phyloP scores from a whole-genome alignment of 163 green algal species.

The Scenedesmus sp. region DNA sequence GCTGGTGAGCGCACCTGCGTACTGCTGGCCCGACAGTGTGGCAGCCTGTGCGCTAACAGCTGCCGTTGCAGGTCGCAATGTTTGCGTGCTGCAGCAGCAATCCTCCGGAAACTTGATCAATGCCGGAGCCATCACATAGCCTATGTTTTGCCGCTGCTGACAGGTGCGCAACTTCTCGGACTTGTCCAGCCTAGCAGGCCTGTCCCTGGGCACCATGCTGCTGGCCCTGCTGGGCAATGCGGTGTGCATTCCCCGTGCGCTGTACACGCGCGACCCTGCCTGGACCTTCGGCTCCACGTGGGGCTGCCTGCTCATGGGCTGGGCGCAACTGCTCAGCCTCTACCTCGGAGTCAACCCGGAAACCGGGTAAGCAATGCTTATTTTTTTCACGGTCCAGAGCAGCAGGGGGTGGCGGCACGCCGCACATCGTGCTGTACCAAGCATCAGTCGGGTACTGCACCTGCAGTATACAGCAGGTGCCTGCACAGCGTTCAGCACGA shows the following conservation, averaged over 20 bases:
- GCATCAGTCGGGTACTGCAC: neutral
- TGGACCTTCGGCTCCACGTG: constrained; percentile 87
- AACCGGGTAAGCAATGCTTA: constrained; percentile 57
- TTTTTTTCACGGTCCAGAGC: neutral
- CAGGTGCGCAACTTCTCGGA: constrained; percentile 73
- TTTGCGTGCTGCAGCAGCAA: neutral
- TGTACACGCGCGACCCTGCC: constrained; percentile 85
- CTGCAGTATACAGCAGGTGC: neutral
- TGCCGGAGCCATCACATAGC: neutral
- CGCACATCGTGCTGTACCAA: neutral
- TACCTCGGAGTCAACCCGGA: constrained; percentile 53
- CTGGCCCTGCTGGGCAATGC: constrained; percentile 89
- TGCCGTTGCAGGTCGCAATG: neutral
- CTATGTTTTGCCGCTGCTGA: neutral
- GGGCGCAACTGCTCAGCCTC: constrained; percentile 83
- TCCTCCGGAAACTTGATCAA: neutral
- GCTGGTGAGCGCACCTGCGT: constrained; percentile 58
- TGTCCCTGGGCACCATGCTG: constrained; percentile 86
- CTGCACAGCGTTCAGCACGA: neutral
- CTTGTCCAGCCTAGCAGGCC: constrained; percentile 71
- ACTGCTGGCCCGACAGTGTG: neutral
- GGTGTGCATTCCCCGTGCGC: constrained; percentile 92
- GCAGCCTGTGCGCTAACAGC: neutral
- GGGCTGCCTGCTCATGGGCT: constrained; percentile 75
- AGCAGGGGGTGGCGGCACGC: neutral